Evolutionary conservation across 2,329 filamentous ascomycete genomes (phyloP).

Genomic region (Beauveria medogensis): DNA sequence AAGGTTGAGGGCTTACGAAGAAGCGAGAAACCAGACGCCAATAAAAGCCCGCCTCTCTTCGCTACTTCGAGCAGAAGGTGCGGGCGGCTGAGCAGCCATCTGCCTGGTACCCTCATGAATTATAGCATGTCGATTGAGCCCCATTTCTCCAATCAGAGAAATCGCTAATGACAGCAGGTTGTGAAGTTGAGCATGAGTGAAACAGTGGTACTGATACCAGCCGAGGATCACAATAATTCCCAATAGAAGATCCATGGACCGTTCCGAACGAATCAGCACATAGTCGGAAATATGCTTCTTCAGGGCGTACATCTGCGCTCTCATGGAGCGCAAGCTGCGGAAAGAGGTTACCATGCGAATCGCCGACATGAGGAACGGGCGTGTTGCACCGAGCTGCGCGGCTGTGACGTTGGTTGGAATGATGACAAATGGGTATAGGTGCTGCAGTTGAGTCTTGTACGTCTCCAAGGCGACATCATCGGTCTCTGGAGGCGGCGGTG

Average conservation of each 20-base stretch:
- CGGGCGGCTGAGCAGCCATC: slow-evolving; percentile 32
- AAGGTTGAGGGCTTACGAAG: slow-evolving; percentile 32
- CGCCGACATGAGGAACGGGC: slow-evolving; percentile 41
- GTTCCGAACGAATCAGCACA: slow-evolving; percentile 40
- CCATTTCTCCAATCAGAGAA: slow-evolving; percentile 39
- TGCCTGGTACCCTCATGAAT: slow-evolving; percentile 34
- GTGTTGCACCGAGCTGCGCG: slow-evolving; percentile 27
- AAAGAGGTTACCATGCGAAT: slow-evolving; percentile 44
- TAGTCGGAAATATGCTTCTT: slow-evolving; percentile 38
- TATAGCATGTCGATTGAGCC: slow-evolving; percentile 33
- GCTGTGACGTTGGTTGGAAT: slow-evolving; percentile 30
- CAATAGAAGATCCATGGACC: slow-evolving; percentile 41
- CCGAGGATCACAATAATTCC: slow-evolving; percentile 41
- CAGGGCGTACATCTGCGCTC: slow-evolving; percentile 40
- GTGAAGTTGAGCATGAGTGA: slow-evolving; percentile 43
- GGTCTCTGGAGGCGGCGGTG: slow-evolving; percentile 32
- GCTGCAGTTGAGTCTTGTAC: slow-evolving; percentile 35
- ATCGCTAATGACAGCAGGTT: slow-evolving; percentile 41
- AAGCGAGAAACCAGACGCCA: slow-evolving; percentile 47
- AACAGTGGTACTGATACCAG: slow-evolving; percentile 48
- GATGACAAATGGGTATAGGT: slow-evolving; percentile 39
- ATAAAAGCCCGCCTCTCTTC: slow-evolving; percentile 45
- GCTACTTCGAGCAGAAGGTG: slow-evolving; percentile 32
- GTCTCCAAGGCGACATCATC: slow-evolving; percentile 38
- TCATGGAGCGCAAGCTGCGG: slow-evolving; percentile 37